These are phyloP conservation scores for Noccaea bulbosa DNA, from an alignment of 345 rosid genomes.

Conservation along the genomic window DNA sequence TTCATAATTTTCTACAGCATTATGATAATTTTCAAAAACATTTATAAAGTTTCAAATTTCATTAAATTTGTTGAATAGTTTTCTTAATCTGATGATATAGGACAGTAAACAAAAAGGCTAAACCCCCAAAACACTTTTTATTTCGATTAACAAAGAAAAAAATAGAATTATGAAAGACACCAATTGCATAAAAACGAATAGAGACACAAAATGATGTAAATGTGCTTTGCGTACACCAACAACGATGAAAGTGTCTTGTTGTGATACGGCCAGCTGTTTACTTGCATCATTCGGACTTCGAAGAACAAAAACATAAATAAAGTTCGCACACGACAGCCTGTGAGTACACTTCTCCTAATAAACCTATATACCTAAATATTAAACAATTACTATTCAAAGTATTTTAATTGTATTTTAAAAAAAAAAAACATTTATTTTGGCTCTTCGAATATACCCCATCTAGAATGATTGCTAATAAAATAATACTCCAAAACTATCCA, in stretches of 20 bases:
- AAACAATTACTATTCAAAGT: constrained; percentile 15
- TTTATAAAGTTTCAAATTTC: neutral
- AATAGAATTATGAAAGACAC: constrained; percentile 17
- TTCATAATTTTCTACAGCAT: neutral
- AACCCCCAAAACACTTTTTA: neutral
- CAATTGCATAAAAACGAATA: constrained; percentile 10
- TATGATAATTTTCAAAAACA: neutral
- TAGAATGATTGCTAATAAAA: constrained; percentile 34
- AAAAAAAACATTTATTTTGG: neutral
- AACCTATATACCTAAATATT: constrained; percentile 38
- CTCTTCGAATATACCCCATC: constrained; percentile 35
- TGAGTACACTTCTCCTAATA: constrained; percentile 43
- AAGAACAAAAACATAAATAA: constrained; percentile 20
- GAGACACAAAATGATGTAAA: constrained; percentile 26
- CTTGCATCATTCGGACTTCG: constrained; percentile 42
- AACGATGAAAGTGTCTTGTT: constrained; percentile 41
- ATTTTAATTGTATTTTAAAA: neutral
- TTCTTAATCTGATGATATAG: neutral
- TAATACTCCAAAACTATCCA: neutral
- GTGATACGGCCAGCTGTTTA: constrained; percentile 43
- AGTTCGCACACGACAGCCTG: constrained; percentile 45
- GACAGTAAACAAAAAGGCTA: neutral
- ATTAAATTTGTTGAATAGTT: neutral
- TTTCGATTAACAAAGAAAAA: neutral
- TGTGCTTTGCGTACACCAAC: constrained; percentile 35